Evolutionary conservation across 345 rosid species (phyloP).

Genomic region (Brassica carinata): DNA sequence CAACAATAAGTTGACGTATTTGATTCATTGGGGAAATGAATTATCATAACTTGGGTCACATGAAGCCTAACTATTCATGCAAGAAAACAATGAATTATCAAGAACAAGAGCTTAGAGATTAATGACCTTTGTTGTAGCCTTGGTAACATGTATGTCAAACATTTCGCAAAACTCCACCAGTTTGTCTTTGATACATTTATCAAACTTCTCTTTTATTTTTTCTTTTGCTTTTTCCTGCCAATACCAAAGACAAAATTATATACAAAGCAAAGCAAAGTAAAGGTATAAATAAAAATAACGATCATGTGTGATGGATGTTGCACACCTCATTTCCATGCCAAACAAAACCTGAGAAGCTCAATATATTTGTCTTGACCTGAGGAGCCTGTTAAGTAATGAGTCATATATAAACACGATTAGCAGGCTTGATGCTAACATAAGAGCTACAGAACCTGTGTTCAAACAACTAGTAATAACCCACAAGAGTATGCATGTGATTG

Average conservation of each 20-base stretch:
- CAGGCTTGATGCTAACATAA: conserved; percentile 7
- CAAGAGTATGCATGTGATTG: not conserved
- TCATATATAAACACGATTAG: conserved; percentile 22
- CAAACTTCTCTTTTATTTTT: conserved; percentile 81
- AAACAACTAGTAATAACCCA: not conserved
- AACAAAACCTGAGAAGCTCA: conserved; percentile 89
- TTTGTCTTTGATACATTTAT: conserved; percentile 86
- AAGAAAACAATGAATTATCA: not conserved
- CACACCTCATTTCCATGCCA: conserved; percentile 93
- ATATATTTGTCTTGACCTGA: conserved; percentile 80
- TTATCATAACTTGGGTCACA: conserved; percentile 2
- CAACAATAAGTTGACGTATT: conserved; percentile 4
- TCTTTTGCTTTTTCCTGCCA: conserved; percentile 80
- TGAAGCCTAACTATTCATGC: not conserved
- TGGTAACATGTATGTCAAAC: conserved; percentile 68
- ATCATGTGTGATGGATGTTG: conserved; percentile 7
- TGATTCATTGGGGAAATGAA: not conserved
- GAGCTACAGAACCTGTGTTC: not conserved
- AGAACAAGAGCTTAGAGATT: conserved; percentile 3
- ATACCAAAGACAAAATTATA: conserved; percentile 25
- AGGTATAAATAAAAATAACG: conserved; percentile 2
- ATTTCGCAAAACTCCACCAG: conserved; percentile 77
- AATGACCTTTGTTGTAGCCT: conserved; percentile 53
- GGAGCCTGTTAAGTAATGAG: conserved; percentile 61
- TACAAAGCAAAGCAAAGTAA: not conserved